phyloP scores from a whole-genome alignment of 768 basidiomycete genomes.

The Steccherinum ochraceum region DNA sequence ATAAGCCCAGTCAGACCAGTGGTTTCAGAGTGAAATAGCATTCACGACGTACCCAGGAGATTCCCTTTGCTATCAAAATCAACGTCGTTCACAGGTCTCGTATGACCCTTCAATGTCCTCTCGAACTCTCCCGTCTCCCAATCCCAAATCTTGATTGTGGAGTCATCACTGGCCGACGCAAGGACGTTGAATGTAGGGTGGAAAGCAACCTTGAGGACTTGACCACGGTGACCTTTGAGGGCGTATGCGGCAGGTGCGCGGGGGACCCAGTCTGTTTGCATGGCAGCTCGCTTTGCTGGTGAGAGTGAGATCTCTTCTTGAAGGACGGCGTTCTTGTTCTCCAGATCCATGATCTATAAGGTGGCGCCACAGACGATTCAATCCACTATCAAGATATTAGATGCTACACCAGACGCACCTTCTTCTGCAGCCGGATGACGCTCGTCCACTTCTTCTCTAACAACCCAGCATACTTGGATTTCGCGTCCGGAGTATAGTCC shows the following conservation, averaged over 20 bases:
- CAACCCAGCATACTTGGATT: conserved; percentile 79
- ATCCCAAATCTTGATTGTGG: conserved; percentile 91
- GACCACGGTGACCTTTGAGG: conserved; percentile 68
- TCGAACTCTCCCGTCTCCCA: conserved; percentile 96
- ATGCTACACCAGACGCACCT: conserved; percentile 42
- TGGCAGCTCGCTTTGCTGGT: conserved; percentile 47
- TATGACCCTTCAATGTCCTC: conserved; percentile 87
- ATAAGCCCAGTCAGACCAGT: no score
- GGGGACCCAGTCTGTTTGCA: conserved; percentile 83
- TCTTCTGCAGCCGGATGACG: conserved; percentile 93
- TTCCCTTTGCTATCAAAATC: conserved; percentile 87
- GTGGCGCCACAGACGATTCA: background rate
- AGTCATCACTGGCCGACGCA: conserved; percentile 83
- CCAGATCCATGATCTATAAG: conserved; percentile 87
- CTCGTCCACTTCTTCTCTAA: conserved; percentile 98
- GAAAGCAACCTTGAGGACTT: conserved; percentile 75
- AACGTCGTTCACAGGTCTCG: conserved; percentile 80
- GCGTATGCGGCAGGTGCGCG: conserved; percentile 78
- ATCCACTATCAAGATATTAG: background rate
- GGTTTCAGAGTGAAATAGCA: background rate
- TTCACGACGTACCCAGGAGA: conserved; percentile 52
- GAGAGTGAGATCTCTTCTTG: conserved; percentile 62
- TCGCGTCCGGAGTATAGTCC: conserved; percentile 77
- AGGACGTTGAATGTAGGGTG: conserved; percentile 81
- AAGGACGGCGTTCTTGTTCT: conserved; percentile 71